Evolutionary conservation across 2,329 filamentous ascomycete genomes (phyloP).

Genomic region (Cordyceps militaris): DNA sequence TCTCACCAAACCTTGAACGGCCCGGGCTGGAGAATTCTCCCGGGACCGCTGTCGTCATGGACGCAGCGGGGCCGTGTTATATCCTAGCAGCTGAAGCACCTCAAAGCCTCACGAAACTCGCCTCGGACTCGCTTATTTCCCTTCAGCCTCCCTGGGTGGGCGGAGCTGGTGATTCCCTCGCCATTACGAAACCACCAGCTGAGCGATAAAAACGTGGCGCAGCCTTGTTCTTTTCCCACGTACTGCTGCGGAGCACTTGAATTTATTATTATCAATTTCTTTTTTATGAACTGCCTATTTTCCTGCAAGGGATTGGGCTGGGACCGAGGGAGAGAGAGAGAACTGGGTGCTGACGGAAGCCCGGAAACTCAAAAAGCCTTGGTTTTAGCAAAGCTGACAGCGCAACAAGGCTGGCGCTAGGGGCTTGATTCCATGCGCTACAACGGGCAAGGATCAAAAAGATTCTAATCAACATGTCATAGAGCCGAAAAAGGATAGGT

Average conservation of each 20-base stretch:
- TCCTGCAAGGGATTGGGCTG: too few species aligned
- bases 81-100: background rate
- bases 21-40: background rate
- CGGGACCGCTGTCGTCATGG: constrained; percentile 1
- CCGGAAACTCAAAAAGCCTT: background rate
- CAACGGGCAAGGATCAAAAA: background rate
- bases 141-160: background rate
- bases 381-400: too few species aligned
- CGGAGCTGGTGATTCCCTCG: background rate
- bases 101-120: background rate
- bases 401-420: background rate
- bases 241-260: background rate
- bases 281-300: background rate
- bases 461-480: background rate
- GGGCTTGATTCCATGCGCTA: background rate
- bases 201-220: background rate
- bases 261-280: background rate
- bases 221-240: background rate
- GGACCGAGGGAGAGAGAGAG: too few species aligned
- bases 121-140: background rate
- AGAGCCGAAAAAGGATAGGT: background rate
- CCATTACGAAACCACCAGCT: background rate
- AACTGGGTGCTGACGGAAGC: background rate
- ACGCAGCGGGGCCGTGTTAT: background rate
- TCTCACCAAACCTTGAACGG: background rate